phyloP scores from a whole-genome alignment of 2,329 filamentous ascomycete genomes.

The Chaetomiaceae sp. region DNA sequence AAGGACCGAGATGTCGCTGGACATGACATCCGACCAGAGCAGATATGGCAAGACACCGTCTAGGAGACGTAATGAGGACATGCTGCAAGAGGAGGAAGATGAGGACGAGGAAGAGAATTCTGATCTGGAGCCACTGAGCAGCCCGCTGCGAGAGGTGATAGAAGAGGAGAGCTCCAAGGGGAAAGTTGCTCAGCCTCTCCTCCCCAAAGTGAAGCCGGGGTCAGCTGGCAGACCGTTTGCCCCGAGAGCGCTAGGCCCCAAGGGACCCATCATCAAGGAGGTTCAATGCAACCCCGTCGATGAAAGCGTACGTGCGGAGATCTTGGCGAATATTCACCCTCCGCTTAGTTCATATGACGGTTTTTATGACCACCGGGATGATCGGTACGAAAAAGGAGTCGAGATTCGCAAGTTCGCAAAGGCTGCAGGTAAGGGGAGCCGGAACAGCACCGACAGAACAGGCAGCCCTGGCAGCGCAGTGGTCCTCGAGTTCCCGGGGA shows the following conservation, averaged over 20 bases:
- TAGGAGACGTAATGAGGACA: slow-evolving; percentile 42
- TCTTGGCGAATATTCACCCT: slow-evolving; percentile 70
- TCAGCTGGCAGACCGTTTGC: slow-evolving; percentile 35
- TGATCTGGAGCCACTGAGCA: slow-evolving; percentile 50
- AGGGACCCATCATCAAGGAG: slow-evolving; percentile 75
- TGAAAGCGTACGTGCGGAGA: slow-evolving; percentile 65
- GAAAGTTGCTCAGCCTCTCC: slow-evolving; percentile 46
- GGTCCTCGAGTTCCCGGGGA: slow-evolving; percentile 62
- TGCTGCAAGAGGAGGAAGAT: slow-evolving; percentile 33
- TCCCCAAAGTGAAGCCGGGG: slow-evolving; percentile 38
- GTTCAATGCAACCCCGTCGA: slow-evolving; percentile 85
- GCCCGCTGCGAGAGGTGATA: slow-evolving; percentile 65
- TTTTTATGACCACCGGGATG: slow-evolving; percentile 68
- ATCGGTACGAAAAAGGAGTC: slow-evolving; percentile 59
- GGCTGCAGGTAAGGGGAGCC: slow-evolving; percentile 53
- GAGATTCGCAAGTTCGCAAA: slow-evolving; percentile 84
- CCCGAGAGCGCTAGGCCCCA: slow-evolving; percentile 38
- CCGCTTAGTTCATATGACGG: slow-evolving; percentile 70
- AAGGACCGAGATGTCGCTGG: slow-evolving; percentile 83
- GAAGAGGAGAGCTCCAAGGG: slow-evolving; percentile 46
- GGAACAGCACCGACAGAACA: slow-evolving; percentile 57
- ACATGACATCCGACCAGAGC: slow-evolving; percentile 57
- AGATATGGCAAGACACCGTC: slow-evolving; percentile 74
- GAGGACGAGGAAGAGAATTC: slow-evolving; percentile 26
- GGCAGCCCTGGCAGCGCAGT: slow-evolving; percentile 56